Conservation (phyloP, 805 yeast genomes). For the Hanseniaspora opuntiae region DNA sequence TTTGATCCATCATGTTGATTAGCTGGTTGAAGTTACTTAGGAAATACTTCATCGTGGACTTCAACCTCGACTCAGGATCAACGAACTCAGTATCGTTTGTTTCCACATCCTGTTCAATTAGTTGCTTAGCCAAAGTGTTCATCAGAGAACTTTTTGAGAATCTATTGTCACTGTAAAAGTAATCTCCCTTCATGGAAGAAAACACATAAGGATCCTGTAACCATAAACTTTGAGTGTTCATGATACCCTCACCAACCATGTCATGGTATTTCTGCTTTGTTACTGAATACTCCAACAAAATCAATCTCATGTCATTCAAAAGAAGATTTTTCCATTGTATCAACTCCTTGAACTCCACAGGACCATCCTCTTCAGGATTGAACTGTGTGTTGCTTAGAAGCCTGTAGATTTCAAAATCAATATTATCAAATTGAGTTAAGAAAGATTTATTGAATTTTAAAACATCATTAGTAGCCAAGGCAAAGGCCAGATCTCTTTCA, state of each 20-base stretch:
- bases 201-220: slow-evolving; percentile 65
- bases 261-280: slow-evolving; percentile 62
- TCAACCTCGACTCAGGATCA: slow-evolving; percentile 23
- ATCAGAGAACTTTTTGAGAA: not conserved
- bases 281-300: slow-evolving; percentile 55
- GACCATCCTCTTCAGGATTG: slow-evolving; percentile 12
- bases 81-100: slow-evolving; percentile 26
- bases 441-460: slow-evolving; percentile 21
- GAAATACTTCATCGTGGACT: slow-evolving; percentile 23
- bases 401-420: slow-evolving; percentile 24
- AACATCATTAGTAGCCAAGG: slow-evolving; percentile 23
- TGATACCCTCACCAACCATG: slow-evolving; percentile 40
- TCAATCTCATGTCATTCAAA: slow-evolving; percentile 17
- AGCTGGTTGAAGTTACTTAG: slow-evolving; percentile 26
- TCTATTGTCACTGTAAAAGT: not conserved
- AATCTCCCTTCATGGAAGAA: slow-evolving; percentile 45
- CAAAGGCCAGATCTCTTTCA: slow-evolving; percentile 18
- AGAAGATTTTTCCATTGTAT: slow-evolving; percentile 7
- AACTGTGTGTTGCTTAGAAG: slow-evolving; percentile 19
- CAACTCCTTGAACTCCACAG: slow-evolving; percentile 3
- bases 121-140: slow-evolving; percentile 30
- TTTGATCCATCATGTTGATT: slow-evolving; percentile 35
- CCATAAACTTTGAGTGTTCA: slow-evolving; percentile 58
- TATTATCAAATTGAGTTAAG: slow-evolving; percentile 22
- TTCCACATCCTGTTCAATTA: slow-evolving; percentile 36